Base-by-base conservation (phyloP, 768 basidiomycete genomes). In the Suillus subaureus region DNA sequence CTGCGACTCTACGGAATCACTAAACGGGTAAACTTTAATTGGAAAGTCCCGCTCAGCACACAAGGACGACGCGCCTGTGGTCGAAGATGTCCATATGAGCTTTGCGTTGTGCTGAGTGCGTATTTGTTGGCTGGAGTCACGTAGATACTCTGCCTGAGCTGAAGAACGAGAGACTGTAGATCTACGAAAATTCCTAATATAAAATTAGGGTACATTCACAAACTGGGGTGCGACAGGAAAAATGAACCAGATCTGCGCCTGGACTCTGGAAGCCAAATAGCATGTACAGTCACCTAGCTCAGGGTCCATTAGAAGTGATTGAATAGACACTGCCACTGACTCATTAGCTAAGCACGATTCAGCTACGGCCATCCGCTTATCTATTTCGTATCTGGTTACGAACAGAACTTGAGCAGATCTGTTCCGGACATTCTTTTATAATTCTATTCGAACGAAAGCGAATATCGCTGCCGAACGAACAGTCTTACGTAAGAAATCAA, bases 1-100 rank as follows among this genome's bases (percentile, higher is more conserved):
- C 67, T 89, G 87, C n/a, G 86, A 84, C 67, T 81, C 80, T 28
- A 73, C 78, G 31, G 74, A 64, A 70, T 82, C 82, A 72, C 85
- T 87, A 65, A 66, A 66, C 35, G 61, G 61, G 31, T 35, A 63
- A 54, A 64, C 37, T 57, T 16, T 55, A 64, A 47, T 62, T 71
- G 49, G 64, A 75, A 70, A 63, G 39, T 52, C 61, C 61, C 49
- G 56, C 51, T 61, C 12, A 56, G 45, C 66, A 51, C 67, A 61
- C 28, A 58, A 73, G 28, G 68, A 58, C 68, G 68, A 75, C 79
- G 68, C 71, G 81, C 83, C 79, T 83, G 61, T 69, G 71, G 64
- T 70, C 73, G 61, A 68, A 71, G 66, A 70, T 72, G 71, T 79
- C 78, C 83, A 84, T 84, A 64, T 37, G 58, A 52, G 23, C 18